Conservation (phyloP, 176 grass and related monocot genomes). For the Phyllostachys edulis region DNA sequence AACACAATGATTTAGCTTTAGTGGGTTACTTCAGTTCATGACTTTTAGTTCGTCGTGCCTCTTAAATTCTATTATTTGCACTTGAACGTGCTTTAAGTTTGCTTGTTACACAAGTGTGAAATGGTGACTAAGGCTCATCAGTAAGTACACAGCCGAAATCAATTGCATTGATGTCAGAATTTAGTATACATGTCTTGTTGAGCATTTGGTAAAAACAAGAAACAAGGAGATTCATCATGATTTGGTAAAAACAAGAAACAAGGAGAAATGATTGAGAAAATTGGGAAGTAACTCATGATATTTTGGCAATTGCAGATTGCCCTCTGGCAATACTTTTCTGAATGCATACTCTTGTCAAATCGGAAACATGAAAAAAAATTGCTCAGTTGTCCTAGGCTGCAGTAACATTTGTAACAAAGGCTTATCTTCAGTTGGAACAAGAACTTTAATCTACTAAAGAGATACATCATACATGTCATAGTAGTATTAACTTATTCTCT, state of each 20-base stretch:
- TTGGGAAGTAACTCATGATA: background rate
- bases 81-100: background rate
- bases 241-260: too few relatives aligned
- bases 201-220: too few relatives aligned
- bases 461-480: background rate
- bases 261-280: too few relatives aligned
- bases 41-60: background rate
- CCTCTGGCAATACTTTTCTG: background rate
- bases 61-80: conserved; percentile 3
- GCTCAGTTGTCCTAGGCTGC: too few relatives aligned
- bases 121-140: background rate
- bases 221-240: too few relatives aligned
- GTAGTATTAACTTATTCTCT: background rate
- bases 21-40: conserved; percentile 15
- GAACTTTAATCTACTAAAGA: background rate
- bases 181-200: background rate
- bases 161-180: background rate
- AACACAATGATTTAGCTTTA: background rate
- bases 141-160: background rate
- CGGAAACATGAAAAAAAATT: too few relatives aligned
- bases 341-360: background rate
- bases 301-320: background rate
- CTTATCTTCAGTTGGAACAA: too few relatives aligned
- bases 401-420: too few relatives aligned
- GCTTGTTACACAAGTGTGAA: background rate